phyloP scores from a whole-genome alignment of 2,329 filamentous ascomycete genomes.

The Colletotrichum kahawae region DNA sequence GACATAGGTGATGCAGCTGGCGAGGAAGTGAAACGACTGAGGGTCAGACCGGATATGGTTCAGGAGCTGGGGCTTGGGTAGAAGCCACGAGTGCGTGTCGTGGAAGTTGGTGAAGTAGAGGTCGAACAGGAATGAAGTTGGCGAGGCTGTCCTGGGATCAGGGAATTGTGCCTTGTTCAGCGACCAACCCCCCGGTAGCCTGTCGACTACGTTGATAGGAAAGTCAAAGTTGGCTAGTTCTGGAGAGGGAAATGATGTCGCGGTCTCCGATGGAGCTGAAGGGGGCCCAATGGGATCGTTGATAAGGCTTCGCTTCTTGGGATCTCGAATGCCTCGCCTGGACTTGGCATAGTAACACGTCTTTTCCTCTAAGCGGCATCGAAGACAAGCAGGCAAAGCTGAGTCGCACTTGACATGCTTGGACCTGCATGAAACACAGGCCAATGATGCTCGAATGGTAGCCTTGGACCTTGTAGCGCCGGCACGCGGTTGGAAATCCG shows the following conservation, averaged over 20 bases:
- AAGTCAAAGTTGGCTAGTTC: constrained; percentile 24
- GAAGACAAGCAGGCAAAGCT: constrained; percentile 45
- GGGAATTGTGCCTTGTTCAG: constrained; percentile 18
- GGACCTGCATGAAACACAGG: constrained; percentile 52
- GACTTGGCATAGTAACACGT: constrained; percentile 54
- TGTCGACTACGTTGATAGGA: constrained; percentile 24
- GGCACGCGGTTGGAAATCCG: constrained; percentile 7
- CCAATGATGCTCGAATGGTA: constrained; percentile 45
- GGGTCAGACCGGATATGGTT: neutral
- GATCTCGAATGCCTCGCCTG: constrained; percentile 46
- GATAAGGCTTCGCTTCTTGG: constrained; percentile 36
- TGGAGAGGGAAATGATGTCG: constrained; percentile 19
- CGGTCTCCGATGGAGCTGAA: neutral
- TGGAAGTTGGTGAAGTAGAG: constrained; percentile 32
- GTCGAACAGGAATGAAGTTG: constrained; percentile 22
- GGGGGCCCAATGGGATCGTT: constrained; percentile 27
- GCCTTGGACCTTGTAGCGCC: constrained; percentile 30
- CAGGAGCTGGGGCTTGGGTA: constrained; percentile 19
- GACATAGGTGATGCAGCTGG: constrained; percentile 39
- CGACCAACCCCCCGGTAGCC: constrained; percentile 28
- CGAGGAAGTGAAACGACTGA: constrained; percentile 29
- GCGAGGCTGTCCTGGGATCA: constrained; percentile 14
- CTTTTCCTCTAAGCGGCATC: constrained; percentile 47
- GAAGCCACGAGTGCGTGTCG: constrained; percentile 22
- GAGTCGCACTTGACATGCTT: constrained; percentile 45